Evolutionary conservation across 208 protist species (phyloP), one percentile per base, ranked within the genome.

Genomic region (Leishmania tropica): DNA sequence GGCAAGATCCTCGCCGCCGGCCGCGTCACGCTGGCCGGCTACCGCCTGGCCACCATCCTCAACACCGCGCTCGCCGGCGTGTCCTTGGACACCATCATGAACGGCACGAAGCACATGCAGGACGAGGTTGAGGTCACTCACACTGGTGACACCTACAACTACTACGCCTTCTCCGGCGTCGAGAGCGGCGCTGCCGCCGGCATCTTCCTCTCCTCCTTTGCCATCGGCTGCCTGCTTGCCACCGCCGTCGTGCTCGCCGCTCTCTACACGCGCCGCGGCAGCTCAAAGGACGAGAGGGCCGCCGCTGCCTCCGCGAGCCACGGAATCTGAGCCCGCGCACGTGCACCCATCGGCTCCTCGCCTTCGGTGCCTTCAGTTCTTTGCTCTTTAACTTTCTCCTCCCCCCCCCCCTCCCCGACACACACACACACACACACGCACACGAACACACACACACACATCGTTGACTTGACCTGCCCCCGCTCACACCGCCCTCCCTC

Each of bases 21-120:
- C 58, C 81, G 80, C 31, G 85, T 88, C 15, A 78, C 77, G 31
- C 85, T 88, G 40, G 85, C 85, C 71, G 85, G 85, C 71, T 85
- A 88, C 85, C 85, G 85, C 62, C 75, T 88, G 19, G 85, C 76
- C 53, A 74, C 75, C 13, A 75, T 85, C 47, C 70, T 88, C 68
- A 88, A 88, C 78, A 48, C 24, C 28, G 68, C 79, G 19, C 81
- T 88, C 65, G 80, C 76, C 53, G 67, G 35, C 35, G 79, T 83
- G 42, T 58, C 79, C n/a, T 28, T 83, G n/a, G 80, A 73, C 82
- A 76, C 70, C 62, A 80, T 81, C 70, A 60, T 45, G 48, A 78
- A 83, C 45, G 75, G 79, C 56, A 64, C 47, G 17, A 56, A 78
- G 79, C 28, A 73, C 45, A 83, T 78, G 3, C 79, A 83, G 35